Evolutionary conservation across 1,284 basidiomycete genomes (phyloP), one percentile per base, ranked within the genome.

Genomic region (Naganishia sp.): DNA sequence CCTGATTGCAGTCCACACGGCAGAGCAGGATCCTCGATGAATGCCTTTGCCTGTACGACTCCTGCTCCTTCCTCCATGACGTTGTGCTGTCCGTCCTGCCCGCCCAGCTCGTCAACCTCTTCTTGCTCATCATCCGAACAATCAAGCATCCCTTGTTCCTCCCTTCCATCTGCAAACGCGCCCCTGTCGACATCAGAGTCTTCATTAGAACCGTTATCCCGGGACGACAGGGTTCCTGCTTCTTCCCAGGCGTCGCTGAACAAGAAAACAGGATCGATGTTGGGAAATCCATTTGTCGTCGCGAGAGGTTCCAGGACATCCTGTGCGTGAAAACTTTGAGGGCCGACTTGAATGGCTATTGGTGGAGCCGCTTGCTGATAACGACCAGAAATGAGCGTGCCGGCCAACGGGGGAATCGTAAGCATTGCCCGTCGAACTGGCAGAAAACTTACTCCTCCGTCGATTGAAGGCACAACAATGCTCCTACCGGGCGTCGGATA

Each of bases 161-260:
- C 61, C 7, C 50, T 23, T 2, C 25, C 61, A 53, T 63, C 61
- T 13, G 61, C 45, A 3, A 54, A 31, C 39, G 43, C 43, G 25
- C 36, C 11, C 33, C 43, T 11, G 11, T 31, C 42, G 50, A 16
- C 18, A 28, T 53, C 61, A 28, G 45, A 45, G 39, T 45, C 49
- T 39, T 21, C 21, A 52, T 43, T 33, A 33, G 18, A 16, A 6
- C 46, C 23, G 21, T 48, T 23, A 18, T 39, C 16, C 15, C 23
- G 33, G 2, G 57, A 61, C 0, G 57, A 42, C 4, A 52, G 16
- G 21, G 57, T 61, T 46, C 48, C 57, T 33, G 33, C 33, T 23
- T 61, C 57, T 10, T 61, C 23, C 57, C 57, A 52, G 6, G 43
- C 48, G 36, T 39, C 48, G 21, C 36, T 52, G 5, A n/a, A 46